phyloP scores from a whole-genome alignment of 495 filamentous ascomycete genomes.

The Astrothelium macrocarpum region DNA sequence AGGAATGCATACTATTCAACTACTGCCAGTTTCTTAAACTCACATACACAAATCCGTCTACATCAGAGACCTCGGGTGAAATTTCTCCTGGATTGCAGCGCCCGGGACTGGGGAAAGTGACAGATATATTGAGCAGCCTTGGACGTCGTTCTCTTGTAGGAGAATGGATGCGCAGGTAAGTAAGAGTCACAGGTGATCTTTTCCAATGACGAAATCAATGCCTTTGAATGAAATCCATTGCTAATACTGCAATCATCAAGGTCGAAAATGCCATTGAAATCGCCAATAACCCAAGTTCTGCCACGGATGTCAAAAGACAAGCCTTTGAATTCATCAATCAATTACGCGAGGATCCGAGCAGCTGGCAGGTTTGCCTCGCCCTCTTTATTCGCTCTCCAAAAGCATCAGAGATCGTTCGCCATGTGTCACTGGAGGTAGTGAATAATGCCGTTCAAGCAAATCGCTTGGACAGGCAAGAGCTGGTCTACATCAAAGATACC shows the following conservation, averaged over 20 bases:
- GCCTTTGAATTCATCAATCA: constrained; percentile 82
- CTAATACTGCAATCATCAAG: constrained; percentile 35
- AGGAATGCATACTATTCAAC: neutral
- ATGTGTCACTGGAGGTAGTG: constrained; percentile 80
- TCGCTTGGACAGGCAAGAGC: constrained; percentile 53
- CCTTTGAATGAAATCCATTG: neutral
- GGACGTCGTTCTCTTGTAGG: neutral
- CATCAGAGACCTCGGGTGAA: neutral
- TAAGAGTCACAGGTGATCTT: neutral
- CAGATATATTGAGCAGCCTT: constrained; percentile 7
- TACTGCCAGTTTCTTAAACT: neutral
- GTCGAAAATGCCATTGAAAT: constrained; percentile 89
- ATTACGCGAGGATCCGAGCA: constrained; percentile 64
- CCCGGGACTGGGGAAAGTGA: neutral
- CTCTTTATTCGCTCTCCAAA: constrained; percentile 74
- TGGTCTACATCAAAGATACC: constrained; percentile 62
- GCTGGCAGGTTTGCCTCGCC: constrained; percentile 75
- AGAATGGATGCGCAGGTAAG: constrained; percentile 5
- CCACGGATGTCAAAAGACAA: constrained; percentile 67
- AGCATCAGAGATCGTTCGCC: constrained; percentile 69
- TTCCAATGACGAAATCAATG: neutral
- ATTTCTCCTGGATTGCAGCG: neutral
- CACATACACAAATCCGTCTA: neutral
- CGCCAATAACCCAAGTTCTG: constrained; percentile 66
- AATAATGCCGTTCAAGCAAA: constrained; percentile 79